phyloP scores from a whole-genome alignment of 2,329 filamentous ascomycete genomes.

The Torrubiellomyces zombiae region DNA sequence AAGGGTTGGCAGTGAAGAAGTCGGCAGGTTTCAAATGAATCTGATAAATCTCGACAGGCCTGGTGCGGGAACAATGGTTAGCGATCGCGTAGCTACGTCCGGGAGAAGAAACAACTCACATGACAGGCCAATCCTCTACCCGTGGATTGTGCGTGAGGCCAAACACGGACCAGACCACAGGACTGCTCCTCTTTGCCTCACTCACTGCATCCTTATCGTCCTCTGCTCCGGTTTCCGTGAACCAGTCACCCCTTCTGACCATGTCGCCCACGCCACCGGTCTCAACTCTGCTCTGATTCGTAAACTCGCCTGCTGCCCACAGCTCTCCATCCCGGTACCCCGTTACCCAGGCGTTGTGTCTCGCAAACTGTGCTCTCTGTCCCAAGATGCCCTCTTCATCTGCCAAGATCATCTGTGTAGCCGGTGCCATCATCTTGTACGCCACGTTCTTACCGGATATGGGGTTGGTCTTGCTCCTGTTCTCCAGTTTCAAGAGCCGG shows the following conservation, averaged over 20 bases:
- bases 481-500: slow-evolving; percentile 31
- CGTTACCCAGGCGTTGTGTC: slow-evolving; percentile 31
- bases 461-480: slow-evolving; percentile 24
- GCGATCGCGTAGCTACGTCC: neutral
- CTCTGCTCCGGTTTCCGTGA: slow-evolving; percentile 13
- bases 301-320: slow-evolving; percentile 33
- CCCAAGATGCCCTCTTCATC: slow-evolving; percentile 25
- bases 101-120: slow-evolving; percentile 18
- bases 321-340: slow-evolving; percentile 31
- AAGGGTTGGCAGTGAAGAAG: slow-evolving; percentile 30
- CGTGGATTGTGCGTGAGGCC: slow-evolving; percentile 31
- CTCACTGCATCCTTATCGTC: slow-evolving; percentile 1
- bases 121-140: slow-evolving; percentile 33
- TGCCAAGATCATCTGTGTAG: slow-evolving; percentile 30
- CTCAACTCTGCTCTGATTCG: slow-evolving; percentile 29
- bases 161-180: slow-evolving; percentile 30
- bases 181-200: slow-evolving; percentile 12
- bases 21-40: slow-evolving; percentile 24
- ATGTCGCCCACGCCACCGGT: slow-evolving; percentile 28
- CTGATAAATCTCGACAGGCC: slow-evolving; percentile 31
- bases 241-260: slow-evolving; percentile 29
- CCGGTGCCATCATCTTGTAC: slow-evolving; percentile 29
- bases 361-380: slow-evolving; percentile 26
- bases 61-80: slow-evolving; percentile 10
- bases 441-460: slow-evolving; percentile 31